Base-by-base conservation (phyloP, 208 protist genomes). In the Herpetomonas muscarum region DNA sequence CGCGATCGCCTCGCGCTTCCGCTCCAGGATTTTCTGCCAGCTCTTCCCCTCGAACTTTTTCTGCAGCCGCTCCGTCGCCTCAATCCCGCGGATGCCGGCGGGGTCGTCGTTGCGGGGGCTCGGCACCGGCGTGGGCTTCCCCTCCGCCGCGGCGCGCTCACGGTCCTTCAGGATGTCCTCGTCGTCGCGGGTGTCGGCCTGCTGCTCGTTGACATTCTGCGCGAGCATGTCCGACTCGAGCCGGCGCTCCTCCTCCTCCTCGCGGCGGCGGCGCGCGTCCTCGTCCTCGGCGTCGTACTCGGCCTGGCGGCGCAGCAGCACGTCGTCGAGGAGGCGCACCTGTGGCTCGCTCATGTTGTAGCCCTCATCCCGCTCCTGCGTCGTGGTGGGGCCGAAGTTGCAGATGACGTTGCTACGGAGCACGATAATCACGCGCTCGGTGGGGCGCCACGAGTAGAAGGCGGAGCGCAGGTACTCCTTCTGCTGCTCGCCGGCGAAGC, bases 401-500 rank as follows among this genome's bases (percentile, higher is more conserved):
- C 58, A 73, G 10, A 91, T 61, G 24, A 90, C 58, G 46, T 86
- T 87, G 48, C 70, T 76, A 19, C 87, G 81, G 57, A 90, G 61
- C 34, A 93, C 67, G 21, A 87, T 72, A 36, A 89, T 82, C 49
- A 81, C 69, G 50, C 76, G 82, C 31, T 82, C 70, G 5, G 82
- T 90, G 28, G 87, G 87, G 48, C 68, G 57, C 87, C 87, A 93
- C 28, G 51, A 50, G 57, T 83, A 81, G 62, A 85, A 93, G 34
- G 87, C 87, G 4, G 78, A 64, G 28, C 64, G 71, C 19, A 93
- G 67, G 67, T 93, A 91, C 55, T 81, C 68, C 65, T 89, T 90
- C n/a, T 64, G 63, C 64, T 86, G 74, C 26, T 49, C 61, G 25
- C 62, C 72, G 45, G 87, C 83, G 55, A 91, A 91, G 74, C 87